A percentile compares a stretch with the other conserved stretches of the same genome.
These are phyloP conservation scores for Curvularia hawaiiensis DNA, from an alignment of 2,329 filamentous ascomycete genomes.

Conservation along the genomic window DNA sequence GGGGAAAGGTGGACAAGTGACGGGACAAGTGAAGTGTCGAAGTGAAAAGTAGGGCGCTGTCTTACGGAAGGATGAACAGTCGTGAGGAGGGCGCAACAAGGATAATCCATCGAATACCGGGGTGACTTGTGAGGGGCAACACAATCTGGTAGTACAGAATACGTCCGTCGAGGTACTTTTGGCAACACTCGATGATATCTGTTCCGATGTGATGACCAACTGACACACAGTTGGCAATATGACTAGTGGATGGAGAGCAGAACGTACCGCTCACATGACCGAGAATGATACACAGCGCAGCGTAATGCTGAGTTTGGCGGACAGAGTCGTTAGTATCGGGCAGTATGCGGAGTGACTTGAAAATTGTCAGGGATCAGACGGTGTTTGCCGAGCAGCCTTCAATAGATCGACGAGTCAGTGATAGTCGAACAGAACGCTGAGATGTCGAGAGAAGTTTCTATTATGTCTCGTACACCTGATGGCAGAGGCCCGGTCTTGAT, in stretches of 20 bases:
- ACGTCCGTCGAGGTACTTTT: too few relatives aligned
- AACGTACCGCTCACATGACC: neutral
- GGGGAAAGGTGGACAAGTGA: neutral
- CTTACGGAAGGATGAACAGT: too few relatives aligned
- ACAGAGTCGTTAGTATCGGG: neutral
- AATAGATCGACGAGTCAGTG: slow-evolving; percentile 11
- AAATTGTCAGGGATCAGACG: slow-evolving; percentile 1
- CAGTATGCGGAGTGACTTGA: slow-evolving; percentile 1
- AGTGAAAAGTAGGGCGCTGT: too few relatives aligned
- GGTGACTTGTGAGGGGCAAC: neutral
- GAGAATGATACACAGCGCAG: neutral
- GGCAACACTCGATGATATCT: neutral
- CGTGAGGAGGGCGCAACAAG: neutral
- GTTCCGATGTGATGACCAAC: neutral
- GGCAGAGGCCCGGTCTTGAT: neutral
- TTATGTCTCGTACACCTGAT: slow-evolving; percentile 1
- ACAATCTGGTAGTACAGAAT: neutral
- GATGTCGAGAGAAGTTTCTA: slow-evolving; percentile 9
- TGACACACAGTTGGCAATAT: neutral
- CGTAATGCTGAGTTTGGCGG: neutral
- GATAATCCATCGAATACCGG: neutral
- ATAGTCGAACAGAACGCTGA: slow-evolving; percentile 10
- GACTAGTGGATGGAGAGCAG: neutral
- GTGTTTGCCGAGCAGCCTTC: neutral
- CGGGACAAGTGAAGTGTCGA: too few relatives aligned